Evolutionary conservation across 116 monocot species (phyloP).

Genomic region (Papilionanthe hybrid): DNA sequence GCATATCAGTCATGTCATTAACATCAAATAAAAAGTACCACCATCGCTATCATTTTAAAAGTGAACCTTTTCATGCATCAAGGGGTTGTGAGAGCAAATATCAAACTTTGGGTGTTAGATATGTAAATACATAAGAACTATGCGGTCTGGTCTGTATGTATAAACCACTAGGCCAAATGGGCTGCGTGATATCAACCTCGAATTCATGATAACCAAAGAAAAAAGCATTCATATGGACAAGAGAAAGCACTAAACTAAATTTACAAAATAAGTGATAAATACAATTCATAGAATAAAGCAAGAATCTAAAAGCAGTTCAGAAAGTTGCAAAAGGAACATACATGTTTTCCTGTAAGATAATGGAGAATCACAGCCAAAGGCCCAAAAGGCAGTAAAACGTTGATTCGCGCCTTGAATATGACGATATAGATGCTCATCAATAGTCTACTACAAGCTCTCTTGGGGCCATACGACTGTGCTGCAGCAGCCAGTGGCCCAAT

Average conservation of each 20-base stretch:
- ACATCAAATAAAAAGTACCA: no score
- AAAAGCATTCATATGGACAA: background rate
- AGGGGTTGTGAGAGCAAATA: no score
- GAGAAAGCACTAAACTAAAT: background rate
- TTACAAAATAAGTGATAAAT: background rate
- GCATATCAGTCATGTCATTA: no score
- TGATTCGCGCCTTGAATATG: conserved; percentile 75
- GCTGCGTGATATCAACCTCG: background rate
- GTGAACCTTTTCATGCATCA: no score
- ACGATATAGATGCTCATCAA: conserved; percentile 55
- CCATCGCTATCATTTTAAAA: no score
- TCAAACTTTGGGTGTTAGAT: no score
- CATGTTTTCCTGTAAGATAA: conserved; percentile 83
- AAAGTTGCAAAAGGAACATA: conserved; percentile 27
- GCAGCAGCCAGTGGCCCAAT: conserved; percentile 43
- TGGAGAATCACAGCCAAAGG: conserved; percentile 81
- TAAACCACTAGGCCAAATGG: no score
- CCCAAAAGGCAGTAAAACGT: conserved; percentile 85
- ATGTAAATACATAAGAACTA: no score
- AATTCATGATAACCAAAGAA: background rate
- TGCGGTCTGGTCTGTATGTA: no score
- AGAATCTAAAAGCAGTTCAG: background rate
- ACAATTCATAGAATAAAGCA: background rate
- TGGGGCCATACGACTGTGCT: conserved; percentile 28
- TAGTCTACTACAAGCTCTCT: conserved; percentile 25